Base-by-base conservation (phyloP, 148 eudicot genomes). In the Oxyria digyna region DNA sequence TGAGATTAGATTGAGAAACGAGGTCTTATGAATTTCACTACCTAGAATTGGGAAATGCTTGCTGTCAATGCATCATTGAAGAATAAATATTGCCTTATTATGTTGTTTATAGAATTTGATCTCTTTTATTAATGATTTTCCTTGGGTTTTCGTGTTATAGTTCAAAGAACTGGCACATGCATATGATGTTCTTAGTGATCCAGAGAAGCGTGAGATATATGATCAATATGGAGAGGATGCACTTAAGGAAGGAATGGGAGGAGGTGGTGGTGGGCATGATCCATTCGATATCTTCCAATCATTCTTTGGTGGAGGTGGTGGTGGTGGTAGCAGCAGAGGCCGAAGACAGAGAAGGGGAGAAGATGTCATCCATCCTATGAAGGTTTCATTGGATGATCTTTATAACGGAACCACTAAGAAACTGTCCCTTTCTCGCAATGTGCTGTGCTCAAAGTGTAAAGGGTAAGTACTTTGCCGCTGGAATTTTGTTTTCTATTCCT, bases 171-270 rank as follows among this genome's bases (percentile, higher is more conserved):
- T 83, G 50, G 79, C 86, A 17, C 86, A 83, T 68, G 86, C 86
- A 23, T 83, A 83, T 67, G 86, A 83, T 74, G 86, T 80, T 21
- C 72, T 83, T 38, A 83, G 83, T 43, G 86, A 83, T 68, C 81
- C 86, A 1, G 83, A 83, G 70, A 83, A 80, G 70, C 86, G 86
- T 59, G 86, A 80, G 48, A 83, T 83, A 21, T 83, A 83, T 80
- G 86, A 83, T 74, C 81, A 83, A 40, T 80, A 83, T 72, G 86
- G 86, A 8, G 86, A 83, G 76, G 86, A 83, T 75, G 86, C 81
- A 67, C 83, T 83, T 15, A 83, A 83, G 71, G 86, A 83, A 80
- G 83, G 83, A 65, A 77, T 80, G 86, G 85, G 86, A 42, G 81
- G 81, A 42, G 81, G 83, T 20, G 81, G 83, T 20, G 86, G 81